Conservation (phyloP, 805 yeast genomes). For the Pichia californica region DNA sequence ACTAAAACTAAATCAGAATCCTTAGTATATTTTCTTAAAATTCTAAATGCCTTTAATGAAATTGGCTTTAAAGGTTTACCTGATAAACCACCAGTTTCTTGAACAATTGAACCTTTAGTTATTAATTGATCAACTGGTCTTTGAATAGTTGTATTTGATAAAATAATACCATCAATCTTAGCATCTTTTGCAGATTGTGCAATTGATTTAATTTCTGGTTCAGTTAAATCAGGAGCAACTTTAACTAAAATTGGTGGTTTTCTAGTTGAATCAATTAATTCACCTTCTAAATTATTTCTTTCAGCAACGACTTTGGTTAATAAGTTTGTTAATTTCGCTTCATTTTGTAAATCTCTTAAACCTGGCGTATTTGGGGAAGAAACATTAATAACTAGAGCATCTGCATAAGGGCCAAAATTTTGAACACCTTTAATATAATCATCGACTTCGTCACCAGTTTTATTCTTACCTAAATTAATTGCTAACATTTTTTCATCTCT, state of each 20-base stretch:
- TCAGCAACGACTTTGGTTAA: conserved; percentile 63
- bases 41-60: conserved; percentile 62
- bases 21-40: conserved; percentile 71
- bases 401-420: conserved; percentile 77
- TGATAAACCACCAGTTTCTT: conserved; percentile 81
- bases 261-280: conserved; percentile 31
- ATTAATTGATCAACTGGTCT: conserved; percentile 57
- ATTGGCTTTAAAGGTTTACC: conserved; percentile 87
- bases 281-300: conserved; percentile 46
- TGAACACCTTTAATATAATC: conserved; percentile 85
- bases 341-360: conserved; percentile 76
- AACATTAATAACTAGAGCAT: conserved; percentile 83
- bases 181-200: conserved; percentile 74
- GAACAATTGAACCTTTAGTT: conserved; percentile 39
- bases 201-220: conserved; percentile 72
- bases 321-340: conserved; percentile 61
- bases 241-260: conserved; percentile 83
- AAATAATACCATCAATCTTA: conserved; percentile 83
- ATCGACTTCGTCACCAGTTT: conserved; percentile 80
- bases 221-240: conserved; percentile 88
- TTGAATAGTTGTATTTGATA: conserved; percentile 86
- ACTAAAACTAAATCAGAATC: conserved; percentile 67
- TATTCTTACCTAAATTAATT: conserved; percentile 87
- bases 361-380: conserved; percentile 98
- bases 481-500: conserved; percentile 63